A percentile compares a stretch with the other conserved stretches of the same genome.
These are phyloP conservation scores for Juglanconis juglandina DNA, from an alignment of 2,329 filamentous ascomycete genomes.

Conservation along the genomic window DNA sequence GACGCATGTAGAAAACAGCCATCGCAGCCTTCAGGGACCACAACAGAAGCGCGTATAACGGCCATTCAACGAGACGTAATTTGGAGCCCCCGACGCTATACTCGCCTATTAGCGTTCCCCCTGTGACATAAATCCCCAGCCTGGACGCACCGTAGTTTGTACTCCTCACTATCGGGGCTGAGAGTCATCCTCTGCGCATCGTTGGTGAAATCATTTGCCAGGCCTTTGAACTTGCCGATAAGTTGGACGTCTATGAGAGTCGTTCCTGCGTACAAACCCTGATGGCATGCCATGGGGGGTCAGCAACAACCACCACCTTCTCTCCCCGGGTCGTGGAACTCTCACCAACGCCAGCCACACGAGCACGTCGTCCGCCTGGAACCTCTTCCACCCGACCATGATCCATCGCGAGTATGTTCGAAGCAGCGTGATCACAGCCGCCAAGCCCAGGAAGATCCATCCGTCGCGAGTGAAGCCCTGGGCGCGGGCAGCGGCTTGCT, in stretches of 20 bases:
- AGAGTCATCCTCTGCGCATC: conserved; percentile 42
- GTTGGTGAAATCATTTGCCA: conserved; percentile 55
- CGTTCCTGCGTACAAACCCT: conserved; percentile 50
- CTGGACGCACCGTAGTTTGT: conserved; percentile 19
- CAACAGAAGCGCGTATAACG: conserved; percentile 48
- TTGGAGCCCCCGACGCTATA: conserved; percentile 47
- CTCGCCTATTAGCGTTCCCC: conserved; percentile 23
- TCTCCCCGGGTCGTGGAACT: background rate
- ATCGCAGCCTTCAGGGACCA: conserved; percentile 53
- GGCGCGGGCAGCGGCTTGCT: conserved; percentile 4
- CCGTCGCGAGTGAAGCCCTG: conserved; percentile 30
- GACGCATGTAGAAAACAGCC: conserved; percentile 50
- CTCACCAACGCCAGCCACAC: conserved; percentile 34
- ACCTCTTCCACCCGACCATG: conserved; percentile 28
- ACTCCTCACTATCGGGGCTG: conserved; percentile 40
- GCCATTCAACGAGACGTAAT: conserved; percentile 52
- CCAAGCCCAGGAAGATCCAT: conserved; percentile 34
- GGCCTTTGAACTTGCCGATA: conserved; percentile 43
- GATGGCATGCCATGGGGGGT: background rate
- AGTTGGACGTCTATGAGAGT: conserved; percentile 42
- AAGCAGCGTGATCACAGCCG: conserved; percentile 31
- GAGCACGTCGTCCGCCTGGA: conserved; percentile 35
- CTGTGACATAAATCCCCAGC: background rate
- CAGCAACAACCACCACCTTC: background rate
- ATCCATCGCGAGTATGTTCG: conserved; percentile 34